These are phyloP conservation scores for Trichoderma afroharzianum DNA, from an alignment of 2,329 filamentous ascomycete species.

Conservation along the genomic window DNA sequence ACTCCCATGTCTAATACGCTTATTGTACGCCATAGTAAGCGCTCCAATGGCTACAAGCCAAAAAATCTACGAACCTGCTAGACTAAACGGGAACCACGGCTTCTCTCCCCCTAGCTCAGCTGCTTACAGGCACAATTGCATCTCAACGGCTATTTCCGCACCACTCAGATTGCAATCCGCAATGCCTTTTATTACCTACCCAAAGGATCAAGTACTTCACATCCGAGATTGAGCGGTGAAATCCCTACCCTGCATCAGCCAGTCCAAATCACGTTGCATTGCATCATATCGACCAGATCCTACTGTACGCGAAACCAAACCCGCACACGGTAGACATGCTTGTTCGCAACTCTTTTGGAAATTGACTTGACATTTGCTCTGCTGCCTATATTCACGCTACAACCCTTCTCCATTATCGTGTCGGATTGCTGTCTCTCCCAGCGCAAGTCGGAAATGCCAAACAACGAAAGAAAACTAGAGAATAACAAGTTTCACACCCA, in stretches of 20 bases:
- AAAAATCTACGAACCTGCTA: neutral
- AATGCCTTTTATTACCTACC: neutral
- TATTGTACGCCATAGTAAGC: neutral
- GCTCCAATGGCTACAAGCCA: slow-evolving; percentile 1
- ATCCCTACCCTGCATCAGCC: neutral
- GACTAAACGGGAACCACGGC: neutral
- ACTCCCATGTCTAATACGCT: neutral
- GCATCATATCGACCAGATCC: neutral
- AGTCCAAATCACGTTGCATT: neutral
- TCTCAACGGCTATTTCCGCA: neutral
- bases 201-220: neutral
- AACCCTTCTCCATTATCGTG: slow-evolving; percentile 15
- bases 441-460: slow-evolving; percentile 23
- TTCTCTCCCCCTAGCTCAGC: neutral
- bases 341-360: neutral
- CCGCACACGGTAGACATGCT: neutral
- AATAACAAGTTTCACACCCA: neutral
- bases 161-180: neutral
- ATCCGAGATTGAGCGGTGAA: neutral
- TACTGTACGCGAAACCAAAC: neutral
- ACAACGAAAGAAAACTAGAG: slow-evolving; percentile 17
- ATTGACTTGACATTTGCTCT: slow-evolving; percentile 31
- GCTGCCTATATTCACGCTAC: slow-evolving; percentile 30
- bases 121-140: neutral
- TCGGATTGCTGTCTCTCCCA: slow-evolving; percentile 21